Conservation (phyloP, 805 yeast genomes). For the Wickerhamomyces tratensis region DNA sequence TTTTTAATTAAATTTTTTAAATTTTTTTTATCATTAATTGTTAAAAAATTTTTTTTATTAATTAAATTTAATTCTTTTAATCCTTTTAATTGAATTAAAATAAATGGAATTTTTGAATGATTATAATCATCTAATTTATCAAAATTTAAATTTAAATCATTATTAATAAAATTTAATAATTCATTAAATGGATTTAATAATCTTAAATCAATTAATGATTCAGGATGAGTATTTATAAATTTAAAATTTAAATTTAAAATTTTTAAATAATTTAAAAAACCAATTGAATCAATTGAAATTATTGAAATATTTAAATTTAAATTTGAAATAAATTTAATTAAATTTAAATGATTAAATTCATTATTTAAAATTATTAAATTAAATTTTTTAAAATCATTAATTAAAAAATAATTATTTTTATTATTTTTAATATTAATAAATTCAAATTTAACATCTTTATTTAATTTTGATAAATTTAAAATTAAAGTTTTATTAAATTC, state of each 20-base stretch:
- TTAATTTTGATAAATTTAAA: constrained; percentile 41
- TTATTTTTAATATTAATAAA: constrained; percentile 9
- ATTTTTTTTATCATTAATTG: constrained; percentile 30
- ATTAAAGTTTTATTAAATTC: constrained; percentile 30
- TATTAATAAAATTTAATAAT: constrained; percentile 37
- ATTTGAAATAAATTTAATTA: constrained; percentile 29
- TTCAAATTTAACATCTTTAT: constrained; percentile 43
- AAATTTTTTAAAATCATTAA: constrained; percentile 24
- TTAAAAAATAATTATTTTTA: constrained; percentile 5
- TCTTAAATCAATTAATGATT: constrained; percentile 52
- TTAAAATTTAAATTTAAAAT: constrained; percentile 45
- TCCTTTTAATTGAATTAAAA: constrained; percentile 50
- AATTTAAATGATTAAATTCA: constrained; percentile 13
- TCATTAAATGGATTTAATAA: constrained; percentile 69
- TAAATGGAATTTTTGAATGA: constrained; percentile 61
- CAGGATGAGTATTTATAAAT: constrained; percentile 71
- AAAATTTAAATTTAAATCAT: constrained; percentile 30
- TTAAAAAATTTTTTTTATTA: constrained; percentile 21
- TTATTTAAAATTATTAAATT: constrained; percentile 38
- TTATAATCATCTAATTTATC: constrained; percentile 27
- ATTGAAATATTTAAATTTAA: constrained; percentile 36
- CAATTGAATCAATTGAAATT: constrained; percentile 39
- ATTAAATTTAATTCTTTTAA: constrained; percentile 28
- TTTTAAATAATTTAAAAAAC: constrained; percentile 57
- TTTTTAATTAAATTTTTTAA: constrained; percentile 28